phyloP scores from a whole-genome alignment of 2,329 filamentous ascomycete species.

The Ophiocordyceps robertsii region DNA sequence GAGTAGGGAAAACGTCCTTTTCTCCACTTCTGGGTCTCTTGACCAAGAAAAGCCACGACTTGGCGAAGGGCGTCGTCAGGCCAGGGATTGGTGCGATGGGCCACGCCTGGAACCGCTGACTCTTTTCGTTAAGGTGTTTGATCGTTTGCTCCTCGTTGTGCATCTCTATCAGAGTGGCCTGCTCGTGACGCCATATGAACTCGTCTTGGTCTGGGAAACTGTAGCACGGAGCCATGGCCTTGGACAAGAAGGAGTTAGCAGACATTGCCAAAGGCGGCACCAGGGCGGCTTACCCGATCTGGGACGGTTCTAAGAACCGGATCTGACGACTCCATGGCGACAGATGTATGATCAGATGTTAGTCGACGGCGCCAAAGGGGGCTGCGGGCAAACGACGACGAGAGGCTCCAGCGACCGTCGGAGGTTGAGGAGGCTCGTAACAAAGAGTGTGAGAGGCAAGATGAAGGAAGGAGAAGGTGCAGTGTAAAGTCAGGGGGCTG shows the following conservation, averaged over 20 bases:
- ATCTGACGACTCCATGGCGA: too few relatives aligned
- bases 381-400: too few relatives aligned
- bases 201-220: slow-evolving; percentile 10
- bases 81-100: slow-evolving; percentile 16
- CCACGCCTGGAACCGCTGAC: slow-evolving; percentile 12
- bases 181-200: slow-evolving; percentile 14
- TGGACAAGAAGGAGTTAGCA: neutral
- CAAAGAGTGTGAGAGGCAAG: too few relatives aligned
- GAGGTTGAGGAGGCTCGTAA: too few relatives aligned
- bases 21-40: slow-evolving; percentile 8
- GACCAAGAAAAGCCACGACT: slow-evolving; percentile 19
- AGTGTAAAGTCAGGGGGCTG: too few relatives aligned
- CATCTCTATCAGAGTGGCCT: slow-evolving; percentile 20
- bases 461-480: too few relatives aligned
- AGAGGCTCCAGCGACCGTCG: too few relatives aligned
- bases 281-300: too few relatives aligned
- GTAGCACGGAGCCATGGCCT: slow-evolving; percentile 5
- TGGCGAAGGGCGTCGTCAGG: slow-evolving; percentile 13
- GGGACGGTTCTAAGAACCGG: too few relatives aligned
- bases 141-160: slow-evolving; percentile 15
- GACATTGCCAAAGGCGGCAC: too few relatives aligned
- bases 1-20: slow-evolving; percentile 11
- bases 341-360: too few relatives aligned
- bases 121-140: slow-evolving; percentile 12
- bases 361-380: too few relatives aligned